Conservation (phyloP, 2,329 filamentous ascomycete genomes). For the Aspergillus pseudoviridinutans region DNA sequence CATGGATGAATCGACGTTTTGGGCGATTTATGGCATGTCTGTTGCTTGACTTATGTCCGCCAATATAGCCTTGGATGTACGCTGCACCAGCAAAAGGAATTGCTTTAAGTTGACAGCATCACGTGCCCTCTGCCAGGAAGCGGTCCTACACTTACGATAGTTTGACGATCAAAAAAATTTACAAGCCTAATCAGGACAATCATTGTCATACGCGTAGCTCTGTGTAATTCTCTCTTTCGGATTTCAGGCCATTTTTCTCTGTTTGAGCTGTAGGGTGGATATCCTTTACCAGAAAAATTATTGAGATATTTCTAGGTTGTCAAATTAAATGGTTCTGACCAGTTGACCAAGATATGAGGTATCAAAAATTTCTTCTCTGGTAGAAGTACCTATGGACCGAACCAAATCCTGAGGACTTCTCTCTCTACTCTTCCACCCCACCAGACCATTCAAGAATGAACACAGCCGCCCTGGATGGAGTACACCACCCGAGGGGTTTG, state of each 20-base stretch:
- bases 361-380: not conserved
- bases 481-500: conserved; percentile 48
- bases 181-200: not conserved
- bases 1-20: conserved; percentile 25
- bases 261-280: not conserved
- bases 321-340: not conserved
- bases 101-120: conserved; percentile 33
- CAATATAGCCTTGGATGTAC: conserved; percentile 32
- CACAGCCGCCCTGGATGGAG: conserved; percentile 33
- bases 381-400: not conserved
- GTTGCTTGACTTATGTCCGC: conserved; percentile 21
- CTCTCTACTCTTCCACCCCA: not conserved
- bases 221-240: not conserved
- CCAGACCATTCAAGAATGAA: conserved; percentile 21
- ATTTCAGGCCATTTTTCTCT: too few relatives aligned
- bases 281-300: not conserved
- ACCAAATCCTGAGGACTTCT: not conserved
- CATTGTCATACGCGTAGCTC: not conserved
- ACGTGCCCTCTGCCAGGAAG: conserved; percentile 27
- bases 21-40: conserved; percentile 20
- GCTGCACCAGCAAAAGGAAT: conserved; percentile 29
- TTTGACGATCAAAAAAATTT: conserved; percentile 32
- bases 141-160: conserved; percentile 36
- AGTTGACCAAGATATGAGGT: not conserved
- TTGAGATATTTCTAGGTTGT: not conserved